A percentile compares a stretch with the other conserved stretches of the same genome.
Evolutionary conservation across 2,329 filamentous ascomycete species (phyloP).

Genomic region (Tolypocladium tropicale): DNA sequence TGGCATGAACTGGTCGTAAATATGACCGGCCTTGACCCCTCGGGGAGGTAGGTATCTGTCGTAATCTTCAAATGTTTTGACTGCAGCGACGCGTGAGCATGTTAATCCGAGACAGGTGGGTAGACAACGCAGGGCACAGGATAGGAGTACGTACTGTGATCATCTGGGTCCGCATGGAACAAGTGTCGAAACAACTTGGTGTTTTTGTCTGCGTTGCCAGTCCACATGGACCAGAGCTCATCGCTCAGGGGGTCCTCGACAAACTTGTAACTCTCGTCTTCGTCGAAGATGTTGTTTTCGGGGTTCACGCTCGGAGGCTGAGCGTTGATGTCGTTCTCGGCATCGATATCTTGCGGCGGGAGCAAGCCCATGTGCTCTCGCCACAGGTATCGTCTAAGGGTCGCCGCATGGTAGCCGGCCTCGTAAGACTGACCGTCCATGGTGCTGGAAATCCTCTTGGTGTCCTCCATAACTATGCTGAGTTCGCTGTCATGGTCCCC

Average conservation of each 20-base stretch:
- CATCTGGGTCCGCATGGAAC: slow-evolving; percentile 83
- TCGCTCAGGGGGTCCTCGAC: slow-evolving; percentile 64
- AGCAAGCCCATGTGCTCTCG: slow-evolving; percentile 83
- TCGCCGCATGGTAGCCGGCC: slow-evolving; percentile 73
- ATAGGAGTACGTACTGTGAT: slow-evolving; percentile 51
- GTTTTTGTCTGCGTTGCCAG: slow-evolving; percentile 55
- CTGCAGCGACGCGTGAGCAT: slow-evolving; percentile 24
- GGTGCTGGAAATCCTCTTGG: slow-evolving; percentile 53
- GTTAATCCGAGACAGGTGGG: not conserved
- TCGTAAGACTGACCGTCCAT: slow-evolving; percentile 74
- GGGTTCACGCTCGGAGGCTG: slow-evolving; percentile 58
- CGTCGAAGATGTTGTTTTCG: slow-evolving; percentile 51
- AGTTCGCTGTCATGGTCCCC: slow-evolving; percentile 88
- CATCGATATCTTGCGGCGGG: slow-evolving; percentile 61
- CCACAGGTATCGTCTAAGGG: slow-evolving; percentile 74
- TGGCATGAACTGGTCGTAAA: slow-evolving; percentile 72
- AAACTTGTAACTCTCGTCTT: slow-evolving; percentile 51
- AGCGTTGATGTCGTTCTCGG: slow-evolving; percentile 58
- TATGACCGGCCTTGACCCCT: slow-evolving; percentile 70
- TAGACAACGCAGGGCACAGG: not conserved
- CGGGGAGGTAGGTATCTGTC: slow-evolving; percentile 63
- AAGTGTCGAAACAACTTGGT: slow-evolving; percentile 67
- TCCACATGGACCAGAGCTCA: slow-evolving; percentile 61
- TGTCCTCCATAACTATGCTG: slow-evolving; percentile 82
- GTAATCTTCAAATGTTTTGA: slow-evolving; percentile 86